Base-by-base conservation (phyloP, 257 asterid species). In the Solanum chiquidenum region DNA sequence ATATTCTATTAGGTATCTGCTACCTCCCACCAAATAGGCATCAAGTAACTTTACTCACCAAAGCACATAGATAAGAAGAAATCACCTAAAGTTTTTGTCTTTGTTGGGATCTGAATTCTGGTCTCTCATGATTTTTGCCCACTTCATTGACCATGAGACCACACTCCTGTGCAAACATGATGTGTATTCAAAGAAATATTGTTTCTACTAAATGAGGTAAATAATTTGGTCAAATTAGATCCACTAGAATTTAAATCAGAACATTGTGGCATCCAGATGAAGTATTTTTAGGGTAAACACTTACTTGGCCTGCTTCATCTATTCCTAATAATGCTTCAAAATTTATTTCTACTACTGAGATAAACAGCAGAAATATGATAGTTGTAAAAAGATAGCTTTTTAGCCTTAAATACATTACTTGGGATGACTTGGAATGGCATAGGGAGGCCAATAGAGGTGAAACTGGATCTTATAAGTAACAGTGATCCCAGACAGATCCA, bases 391-490 rank as follows among this genome's bases (percentile, higher is more conserved):
- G 34, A 27, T 23, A 76, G 58, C 16, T 38, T 37, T 38, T 5
- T 23, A 12, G 58, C 44, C 83, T 38, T 38, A 11, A 76, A 76
- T 23, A 25, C 34, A 38, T 76, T 75, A 34, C 44, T 35, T 55
- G 52, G 82, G n/a, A 73, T 34, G 27, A 9, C 49, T 73, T 34
- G 85, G n/a, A 84, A 37, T 55, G 77, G 90, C 86, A 58, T 88
- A 84, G 44, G 79, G 87, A 84, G 90, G 90, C 90, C 86, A 88
- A 52, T 83, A 88, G n/a, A 84, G 87, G 87, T 88, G 90, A 88
- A 88, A 88, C 35, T 88, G 87, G 40, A 88, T 83, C 76, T 71
- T 88, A n/a, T 46, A 88, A 83, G 85, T 88, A 77, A 84, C 77
- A 16, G 90, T 83, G 49, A 83, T 27, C 76, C 90, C 87, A 7